Percentiles rank a stretch among this genome's conserved stretches.
Evolutionary conservation across 2,329 filamentous ascomycete species (phyloP).

Genomic region (Epichloe scottii): DNA sequence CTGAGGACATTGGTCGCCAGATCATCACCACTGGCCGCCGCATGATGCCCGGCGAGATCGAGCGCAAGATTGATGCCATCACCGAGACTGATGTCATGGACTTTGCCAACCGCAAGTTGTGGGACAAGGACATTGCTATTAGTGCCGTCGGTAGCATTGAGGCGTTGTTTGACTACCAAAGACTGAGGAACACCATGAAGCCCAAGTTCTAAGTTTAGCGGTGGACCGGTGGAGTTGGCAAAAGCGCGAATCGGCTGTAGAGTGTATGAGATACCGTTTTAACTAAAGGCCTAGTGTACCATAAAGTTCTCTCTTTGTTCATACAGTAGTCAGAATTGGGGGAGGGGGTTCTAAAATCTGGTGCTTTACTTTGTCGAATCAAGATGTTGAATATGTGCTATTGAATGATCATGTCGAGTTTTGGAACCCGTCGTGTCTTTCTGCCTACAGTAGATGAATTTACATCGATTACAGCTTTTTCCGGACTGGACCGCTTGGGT

Average conservation of each 20-base stretch:
- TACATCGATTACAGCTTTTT: too few species aligned
- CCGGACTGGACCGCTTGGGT: too few species aligned
- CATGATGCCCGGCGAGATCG: conserved; percentile 84
- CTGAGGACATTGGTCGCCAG: conserved; percentile 97
- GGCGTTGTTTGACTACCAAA: conserved; percentile 67
- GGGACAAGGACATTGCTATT: conserved; percentile 94
- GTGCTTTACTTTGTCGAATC: conserved; percentile 8
- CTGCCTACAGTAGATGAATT: not conserved
- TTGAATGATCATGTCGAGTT: not conserved
- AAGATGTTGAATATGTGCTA: conserved; percentile 1
- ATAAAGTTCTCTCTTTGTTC: conserved; percentile 33
- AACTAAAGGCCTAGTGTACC: conserved; percentile 36
- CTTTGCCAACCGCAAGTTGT: conserved; percentile 88
- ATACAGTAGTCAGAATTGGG: conserved; percentile 18
- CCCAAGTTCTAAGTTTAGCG: conserved; percentile 49
- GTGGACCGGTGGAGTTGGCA: conserved; percentile 17
- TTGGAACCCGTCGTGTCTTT: not conserved
- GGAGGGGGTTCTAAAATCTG: conserved; percentile 1
- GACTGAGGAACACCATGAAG: conserved; percentile 75
- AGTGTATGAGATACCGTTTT: conserved; percentile 43
- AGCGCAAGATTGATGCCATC: conserved; percentile 78
- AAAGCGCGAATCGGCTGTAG: conserved; percentile 34
- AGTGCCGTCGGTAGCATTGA: conserved; percentile 89
- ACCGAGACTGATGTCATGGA: conserved; percentile 95
- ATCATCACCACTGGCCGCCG: conserved; percentile 94